A percentile compares a stretch with the other conserved stretches of the same genome.
Evolutionary conservation across 768 basidiomycete genomes (phyloP).

Genomic region (Termitomyces sp.): DNA sequence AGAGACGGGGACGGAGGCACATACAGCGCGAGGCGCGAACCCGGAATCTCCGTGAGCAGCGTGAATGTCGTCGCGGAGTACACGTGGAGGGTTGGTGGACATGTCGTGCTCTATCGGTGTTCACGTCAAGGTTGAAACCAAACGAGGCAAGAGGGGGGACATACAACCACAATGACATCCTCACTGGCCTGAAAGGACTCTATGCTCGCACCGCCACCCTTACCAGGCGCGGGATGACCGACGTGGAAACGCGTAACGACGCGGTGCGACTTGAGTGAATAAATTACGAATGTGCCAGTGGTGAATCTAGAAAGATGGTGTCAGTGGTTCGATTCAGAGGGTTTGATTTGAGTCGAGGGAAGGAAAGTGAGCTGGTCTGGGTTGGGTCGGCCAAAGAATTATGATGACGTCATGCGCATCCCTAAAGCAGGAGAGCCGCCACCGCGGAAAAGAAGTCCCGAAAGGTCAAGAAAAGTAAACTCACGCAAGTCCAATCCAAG

Average conservation of each 20-base stretch:
- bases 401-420: neutral
- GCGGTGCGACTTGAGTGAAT: conserved; percentile 28
- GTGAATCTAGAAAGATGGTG: conserved; percentile 16
- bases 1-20: conserved; percentile 25
- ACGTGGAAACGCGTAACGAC: conserved; percentile 42
- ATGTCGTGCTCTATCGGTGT: conserved; percentile 45
- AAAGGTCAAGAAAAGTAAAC: neutral
- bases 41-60: conserved; percentile 43
- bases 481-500: conserved; percentile 29
- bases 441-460: too few species aligned
- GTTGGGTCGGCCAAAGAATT: too few species aligned
- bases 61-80: conserved; percentile 50
- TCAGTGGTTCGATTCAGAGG: too few species aligned
- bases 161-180: conserved; percentile 52
- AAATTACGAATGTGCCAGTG: conserved; percentile 3
- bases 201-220: conserved; percentile 13
- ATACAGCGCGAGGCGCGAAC: conserved; percentile 40
- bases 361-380: too few species aligned
- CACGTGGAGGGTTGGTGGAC: conserved; percentile 49
- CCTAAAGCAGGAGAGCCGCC: too few species aligned
- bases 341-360: too few species aligned
- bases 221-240: neutral
- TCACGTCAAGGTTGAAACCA: neutral
- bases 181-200: conserved; percentile 39
- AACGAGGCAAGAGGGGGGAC: conserved; percentile 16